Conservation (phyloP, 139 green algal species). For the Chara braunii region DNA sequence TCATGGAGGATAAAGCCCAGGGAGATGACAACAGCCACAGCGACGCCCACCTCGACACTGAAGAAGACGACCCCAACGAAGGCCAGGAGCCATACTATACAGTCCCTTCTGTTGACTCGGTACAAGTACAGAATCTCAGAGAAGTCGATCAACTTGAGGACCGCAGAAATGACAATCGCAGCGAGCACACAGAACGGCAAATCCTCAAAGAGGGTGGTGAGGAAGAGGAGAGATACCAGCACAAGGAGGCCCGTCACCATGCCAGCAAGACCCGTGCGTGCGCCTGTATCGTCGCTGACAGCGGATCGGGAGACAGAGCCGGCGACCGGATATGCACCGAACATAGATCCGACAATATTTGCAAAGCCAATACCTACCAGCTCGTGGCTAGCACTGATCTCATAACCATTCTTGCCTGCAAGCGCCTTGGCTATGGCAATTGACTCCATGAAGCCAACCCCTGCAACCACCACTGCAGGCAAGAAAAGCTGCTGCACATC, state of each 20-base stretch:
- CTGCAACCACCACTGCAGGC: slow-evolving; percentile 24
- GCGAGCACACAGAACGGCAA: slow-evolving; percentile 33
- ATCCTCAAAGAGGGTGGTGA: slow-evolving; percentile 26
- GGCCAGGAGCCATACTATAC: slow-evolving; percentile 32
- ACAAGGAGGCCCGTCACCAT: slow-evolving; percentile 42
- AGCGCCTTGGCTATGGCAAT: slow-evolving; percentile 77
- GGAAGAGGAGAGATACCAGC: slow-evolving; percentile 26
- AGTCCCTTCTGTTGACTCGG: slow-evolving; percentile 35
- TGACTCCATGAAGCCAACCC: slow-evolving; percentile 70
- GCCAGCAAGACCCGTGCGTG: slow-evolving; percentile 51
- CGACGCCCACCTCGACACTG: slow-evolving; percentile 60
- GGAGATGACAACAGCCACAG: slow-evolving; percentile 54
- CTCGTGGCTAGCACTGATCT: slow-evolving; percentile 67
- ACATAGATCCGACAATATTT: slow-evolving; percentile 73
- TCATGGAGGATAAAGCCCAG: slow-evolving; percentile 48
- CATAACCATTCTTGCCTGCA: slow-evolving; percentile 71
- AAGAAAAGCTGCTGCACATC: slow-evolving; percentile 4
- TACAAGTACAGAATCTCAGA: slow-evolving; percentile 43
- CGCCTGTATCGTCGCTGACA: slow-evolving; percentile 59
- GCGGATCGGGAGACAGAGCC: slow-evolving; percentile 75
- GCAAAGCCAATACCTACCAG: slow-evolving; percentile 74
- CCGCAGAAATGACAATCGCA: slow-evolving; percentile 42
- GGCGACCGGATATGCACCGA: slow-evolving; percentile 73
- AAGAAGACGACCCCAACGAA: slow-evolving; percentile 59
- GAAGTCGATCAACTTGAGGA: slow-evolving; percentile 40